Evolutionary conservation across 1,284 basidiomycete species (phyloP), one percentile per base, ranked within the genome.

Genomic region (Ganoderma lucidum): DNA sequence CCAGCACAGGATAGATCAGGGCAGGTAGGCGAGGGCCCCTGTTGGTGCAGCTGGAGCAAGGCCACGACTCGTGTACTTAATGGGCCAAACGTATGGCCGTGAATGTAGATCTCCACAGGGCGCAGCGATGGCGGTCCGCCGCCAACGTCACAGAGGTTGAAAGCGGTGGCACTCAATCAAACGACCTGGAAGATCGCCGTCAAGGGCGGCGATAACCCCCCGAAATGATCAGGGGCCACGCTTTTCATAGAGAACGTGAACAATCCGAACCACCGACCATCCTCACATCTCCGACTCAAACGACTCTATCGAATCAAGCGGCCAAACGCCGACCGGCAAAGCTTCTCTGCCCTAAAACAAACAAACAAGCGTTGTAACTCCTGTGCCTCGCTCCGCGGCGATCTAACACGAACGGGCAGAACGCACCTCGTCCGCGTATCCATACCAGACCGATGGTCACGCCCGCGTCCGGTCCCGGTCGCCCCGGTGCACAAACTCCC

Each of bases 401-500:
- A 48, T n/a, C 48, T 12, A n/a, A 14, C 10, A 51, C 14, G 23
- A 51, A 12, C 3, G 23, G 3, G 12, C n/a, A 19, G 23, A 23
- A 51, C 48, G 48, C 48, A 51, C 48, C 48, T n/a, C 8, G 12
- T 6, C 10, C 48, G 28, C 12, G 12, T 23, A 28, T 28, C n/a
- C n/a, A n/a, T n/a, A n/a, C n/a, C n/a, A n/a, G n/a, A n/a, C n/a
- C n/a, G n/a, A 58, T 35, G 55, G 17, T 53, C 51, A 53, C 14
- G 51, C 17, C 48, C 32, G 62, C 30, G 62, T 48, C n/a, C n/a
- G n/a, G n/a, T n/a, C n/a, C 48, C 73, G 66, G 60, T 91, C 89
- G 19, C 95, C 94, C 23, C 84, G 86, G 78, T 96, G 93, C 74
- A 97, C 85, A 76, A 98, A 98, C 48, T 90, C 85, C 83, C 88